These are phyloP conservation scores for Isoetes taiwanensis DNA, from an alignment of 75 land plant genomes.

Conservation along the genomic window DNA sequence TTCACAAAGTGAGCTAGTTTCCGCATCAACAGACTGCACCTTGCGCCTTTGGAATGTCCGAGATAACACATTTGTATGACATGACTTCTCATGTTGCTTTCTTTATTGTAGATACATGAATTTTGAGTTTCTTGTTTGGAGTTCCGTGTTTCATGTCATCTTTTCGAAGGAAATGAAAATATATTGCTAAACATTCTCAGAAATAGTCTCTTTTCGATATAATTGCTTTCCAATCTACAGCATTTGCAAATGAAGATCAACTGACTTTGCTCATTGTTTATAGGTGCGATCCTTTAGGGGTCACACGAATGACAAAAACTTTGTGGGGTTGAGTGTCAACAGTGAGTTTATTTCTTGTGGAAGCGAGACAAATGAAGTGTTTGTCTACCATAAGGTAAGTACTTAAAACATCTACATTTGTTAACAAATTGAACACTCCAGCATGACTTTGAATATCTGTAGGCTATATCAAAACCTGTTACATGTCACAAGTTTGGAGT, in stretches of 20 bases:
- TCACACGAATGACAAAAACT: conserved; percentile 1
- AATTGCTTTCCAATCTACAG: too few species aligned
- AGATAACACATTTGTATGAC: conserved; percentile 1
- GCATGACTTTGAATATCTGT: too few species aligned
- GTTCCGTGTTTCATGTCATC: too few species aligned
- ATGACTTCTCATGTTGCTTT: too few species aligned
- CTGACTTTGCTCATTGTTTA: not conserved
- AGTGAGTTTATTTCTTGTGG: conserved; percentile 4
- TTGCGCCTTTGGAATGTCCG: conserved; percentile 3
- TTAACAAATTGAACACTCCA: too few species aligned
- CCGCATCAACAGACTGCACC: not conserved
- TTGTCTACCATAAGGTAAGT: conserved; percentile 3
- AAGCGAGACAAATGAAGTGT: conserved; percentile 3
- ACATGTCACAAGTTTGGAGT: not conserved
- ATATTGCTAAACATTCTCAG: too few species aligned
- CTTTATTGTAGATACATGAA: not conserved
- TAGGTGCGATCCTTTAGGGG: not conserved
- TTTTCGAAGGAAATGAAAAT: too few species aligned
- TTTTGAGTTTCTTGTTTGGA: not conserved
- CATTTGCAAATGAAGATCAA: too few species aligned
- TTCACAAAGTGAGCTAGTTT: not conserved
- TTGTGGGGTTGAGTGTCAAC: conserved; percentile 3
- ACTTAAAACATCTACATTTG: too few species aligned
- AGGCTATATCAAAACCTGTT: not conserved
- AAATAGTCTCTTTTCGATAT: too few species aligned